phyloP scores from a whole-genome alignment of 179 eudicot species.

The Heliamphora pulchella region DNA sequence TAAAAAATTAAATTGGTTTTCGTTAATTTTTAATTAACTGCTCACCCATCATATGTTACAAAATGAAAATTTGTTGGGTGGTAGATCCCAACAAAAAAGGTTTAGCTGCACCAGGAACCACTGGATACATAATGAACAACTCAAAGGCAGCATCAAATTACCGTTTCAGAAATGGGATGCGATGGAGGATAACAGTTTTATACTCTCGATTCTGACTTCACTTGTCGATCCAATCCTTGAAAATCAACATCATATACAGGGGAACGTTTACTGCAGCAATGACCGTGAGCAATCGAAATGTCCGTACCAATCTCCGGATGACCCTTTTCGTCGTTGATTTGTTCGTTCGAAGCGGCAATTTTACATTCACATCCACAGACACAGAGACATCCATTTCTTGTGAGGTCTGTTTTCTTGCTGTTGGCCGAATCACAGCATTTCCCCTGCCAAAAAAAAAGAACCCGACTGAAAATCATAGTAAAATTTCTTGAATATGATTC shows the following conservation, averaged over 20 bases:
- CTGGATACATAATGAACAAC: too few species aligned
- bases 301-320: constrained; percentile 46
- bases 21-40: too few species aligned
- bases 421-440: constrained; percentile 63
- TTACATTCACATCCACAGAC: constrained; percentile 37
- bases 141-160: too few species aligned
- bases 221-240: constrained; percentile 81
- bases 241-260: constrained; percentile 71
- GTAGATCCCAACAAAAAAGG: too few species aligned
- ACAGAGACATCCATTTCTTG: constrained; percentile 37
- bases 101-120: too few species aligned
- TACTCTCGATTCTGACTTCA: constrained; percentile 14
- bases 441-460: constrained; percentile 41
- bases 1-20: too few species aligned
- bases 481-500: not conserved
- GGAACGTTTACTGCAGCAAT: constrained; percentile 78
- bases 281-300: constrained; percentile 34
- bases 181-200: too few species aligned
- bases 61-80: too few species aligned
- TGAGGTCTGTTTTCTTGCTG: constrained; percentile 45
- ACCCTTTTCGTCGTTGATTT: constrained; percentile 37
- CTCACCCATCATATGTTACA: too few species aligned
- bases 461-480: not conserved
- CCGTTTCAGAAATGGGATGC: too few species aligned
- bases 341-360: constrained; percentile 29